Evolutionary conservation across 148 eudicot species (phyloP), one percentile per base, ranked within the genome.

Genomic region (Chenopodium berlandieri): DNA sequence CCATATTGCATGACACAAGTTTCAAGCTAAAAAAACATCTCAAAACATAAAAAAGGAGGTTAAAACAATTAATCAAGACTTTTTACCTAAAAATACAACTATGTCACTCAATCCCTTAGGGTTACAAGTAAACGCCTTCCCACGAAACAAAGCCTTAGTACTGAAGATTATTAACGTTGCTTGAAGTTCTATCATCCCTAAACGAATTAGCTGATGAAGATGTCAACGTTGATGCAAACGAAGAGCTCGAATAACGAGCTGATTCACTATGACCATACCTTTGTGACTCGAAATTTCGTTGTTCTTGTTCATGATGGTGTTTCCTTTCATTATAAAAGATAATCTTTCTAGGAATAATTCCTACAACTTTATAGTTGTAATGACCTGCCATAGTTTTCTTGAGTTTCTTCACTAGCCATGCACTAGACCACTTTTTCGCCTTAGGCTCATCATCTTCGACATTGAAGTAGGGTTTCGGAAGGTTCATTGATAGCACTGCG

Each of bases 381-480:
- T 10, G 34, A 17, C 48, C 23, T 0, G 27, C 62, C 11, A 79
- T 7, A 22, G 50, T 80, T 60, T 47, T 77, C 76, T 83, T 80
- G 14, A 83, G 22, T 12, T 83, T 79, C 37, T 54, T 83, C 23
- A 56, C 50, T 9, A 86, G 76, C 88, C 88, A 83, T 47, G 82
- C 86, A 75, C 75, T 77, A 32, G 84, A 67, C 87, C 87, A 85
- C 70, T 40, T 82, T 73, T 19, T 78, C 9, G 77, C 71, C 54
- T 81, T 84, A 10, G 79, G 71, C 75, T 74, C 86, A 47, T 77
- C 37, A 20, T 40, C 44, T 40, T 40, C 2, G 69, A 66, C n/a
- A 17, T 62, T 71, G 23, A 40, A 62, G 78, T 69, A 79, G 12
- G 90, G 90, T 32, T 69, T 89, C 0, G 90, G 89, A 2, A 91